phyloP scores from a whole-genome alignment of 73 alveolate species.

The Paramecium primaurelia region DNA sequence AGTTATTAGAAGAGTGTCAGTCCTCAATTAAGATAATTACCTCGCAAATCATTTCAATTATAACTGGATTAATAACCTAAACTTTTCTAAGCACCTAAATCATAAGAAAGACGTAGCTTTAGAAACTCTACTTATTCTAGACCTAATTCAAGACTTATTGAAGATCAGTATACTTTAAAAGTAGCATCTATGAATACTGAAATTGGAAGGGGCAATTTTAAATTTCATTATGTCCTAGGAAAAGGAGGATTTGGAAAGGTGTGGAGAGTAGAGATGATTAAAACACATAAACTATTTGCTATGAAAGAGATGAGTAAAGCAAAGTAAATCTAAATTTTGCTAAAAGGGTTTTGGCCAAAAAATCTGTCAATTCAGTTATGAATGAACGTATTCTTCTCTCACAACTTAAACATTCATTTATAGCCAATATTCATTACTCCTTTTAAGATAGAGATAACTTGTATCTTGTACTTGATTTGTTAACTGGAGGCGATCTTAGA shows the following conservation, averaged over 20 bases:
- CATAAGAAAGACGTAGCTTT: background rate
- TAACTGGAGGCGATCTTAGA: slow-evolving; percentile 77
- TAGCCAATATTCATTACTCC: slow-evolving; percentile 81
- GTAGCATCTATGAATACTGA: background rate
- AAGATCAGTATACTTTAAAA: background rate
- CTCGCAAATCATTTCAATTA: background rate
- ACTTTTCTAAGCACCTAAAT: background rate
- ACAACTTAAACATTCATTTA: slow-evolving; percentile 74
- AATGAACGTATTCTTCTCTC: slow-evolving; percentile 79
- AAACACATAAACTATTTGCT: slow-evolving; percentile 71
- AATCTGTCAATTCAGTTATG: slow-evolving; percentile 82
- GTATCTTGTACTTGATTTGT: slow-evolving; percentile 73
- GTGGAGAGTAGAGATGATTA: slow-evolving; percentile 77
- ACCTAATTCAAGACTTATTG: background rate
- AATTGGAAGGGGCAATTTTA: background rate
- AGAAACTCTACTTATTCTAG: background rate
- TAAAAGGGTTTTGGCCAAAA: slow-evolving; percentile 75
- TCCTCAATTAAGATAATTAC: background rate
- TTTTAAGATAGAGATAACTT: slow-evolving; percentile 77
- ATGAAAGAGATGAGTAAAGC: slow-evolving; percentile 75
- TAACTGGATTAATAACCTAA: background rate
- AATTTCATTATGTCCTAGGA: slow-evolving; percentile 37
- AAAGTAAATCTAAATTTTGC: slow-evolving; percentile 44
- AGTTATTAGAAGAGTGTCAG: background rate
- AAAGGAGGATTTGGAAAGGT: slow-evolving; percentile 64